Evolutionary conservation across 2,329 filamentous ascomycete genomes (phyloP), one percentile per base, ranked within the genome.

Genomic region (Golovinomyces cichoracearum): DNA sequence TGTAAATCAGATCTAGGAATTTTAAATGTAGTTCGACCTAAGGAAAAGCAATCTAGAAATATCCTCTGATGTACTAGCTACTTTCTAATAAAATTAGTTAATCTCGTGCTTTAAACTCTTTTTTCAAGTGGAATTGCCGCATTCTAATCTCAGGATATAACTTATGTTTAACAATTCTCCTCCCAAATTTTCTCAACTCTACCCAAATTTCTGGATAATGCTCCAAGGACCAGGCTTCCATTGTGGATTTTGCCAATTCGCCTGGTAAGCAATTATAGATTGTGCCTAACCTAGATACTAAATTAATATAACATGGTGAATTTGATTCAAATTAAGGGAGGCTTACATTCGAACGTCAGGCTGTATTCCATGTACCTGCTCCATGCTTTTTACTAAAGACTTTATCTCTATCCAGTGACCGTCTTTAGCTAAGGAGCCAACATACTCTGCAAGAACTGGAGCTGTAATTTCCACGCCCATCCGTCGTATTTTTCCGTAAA

Each of bases 381-480:
- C 71, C 66, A 82, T 82, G 26, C 72, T 69, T 54, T 76, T 68
- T 40, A 93, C 67, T 29, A 83, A 66, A 50, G 68, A 65, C 55
- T 76, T 73, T 2, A 77, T 77, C 56, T 80, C 76, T 19, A 82
- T 73, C 44, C 83, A 69, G 46, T 78, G 69, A 22, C 76, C 78
- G 54, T 83, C 80, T 2, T 77, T 76, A 0, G 80, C 82, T 49
- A 93, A 62, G 0, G 82, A 82, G 7, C 76, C 80, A 45, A 81
- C 68, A 60, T 93, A 95, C 1, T 78, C 76, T 19, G 74, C 74
- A 63, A 83, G 88, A 12, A 95, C 73, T 2, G 70, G 63, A 21
- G 72, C 70, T 33, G 84, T 80, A 22, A 93, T 69, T 37, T 83
- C 78, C 48, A 95, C 71, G 26, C 90, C 83, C 70, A 92, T 78